Percentiles rank a stretch among this genome's conserved stretches.
Conservation (phyloP, 1,284 basidiomycete species). For the Ceratobasidium sp. region DNA sequence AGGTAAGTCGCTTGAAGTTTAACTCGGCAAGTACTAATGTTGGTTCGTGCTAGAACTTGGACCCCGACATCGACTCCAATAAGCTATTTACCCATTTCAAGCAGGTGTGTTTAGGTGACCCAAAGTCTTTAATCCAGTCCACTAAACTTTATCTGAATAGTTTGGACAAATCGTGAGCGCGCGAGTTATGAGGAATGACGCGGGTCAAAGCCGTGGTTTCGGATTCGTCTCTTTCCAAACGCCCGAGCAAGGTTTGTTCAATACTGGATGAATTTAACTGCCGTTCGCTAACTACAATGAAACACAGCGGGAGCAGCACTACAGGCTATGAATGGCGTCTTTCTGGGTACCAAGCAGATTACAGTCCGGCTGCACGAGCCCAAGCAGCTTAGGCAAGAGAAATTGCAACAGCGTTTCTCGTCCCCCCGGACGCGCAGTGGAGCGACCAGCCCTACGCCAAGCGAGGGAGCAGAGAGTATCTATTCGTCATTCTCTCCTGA, state of each 20-base stretch:
- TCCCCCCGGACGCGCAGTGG: slow-evolving; percentile 72
- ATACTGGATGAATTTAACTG: not conserved
- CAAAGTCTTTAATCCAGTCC: not conserved
- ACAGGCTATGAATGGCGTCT: slow-evolving; percentile 77
- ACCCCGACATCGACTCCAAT: slow-evolving; percentile 82
- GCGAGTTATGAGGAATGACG: slow-evolving; percentile 90
- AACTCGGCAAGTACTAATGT: not conserved
- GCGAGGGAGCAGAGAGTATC: slow-evolving; percentile 71
- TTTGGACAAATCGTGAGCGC: slow-evolving; percentile 89
- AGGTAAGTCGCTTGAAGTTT: slow-evolving; percentile 57
- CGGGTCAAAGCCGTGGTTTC: slow-evolving; percentile 84
- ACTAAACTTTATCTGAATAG: slow-evolving; percentile 52
- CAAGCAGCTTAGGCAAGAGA: slow-evolving; percentile 85
- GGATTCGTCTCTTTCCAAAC: slow-evolving; percentile 93
- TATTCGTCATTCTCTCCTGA: slow-evolving; percentile 62
- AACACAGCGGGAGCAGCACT: slow-evolving; percentile 69
- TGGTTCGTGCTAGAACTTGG: slow-evolving; percentile 68
- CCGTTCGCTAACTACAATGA: not conserved
- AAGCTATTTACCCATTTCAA: slow-evolving; percentile 81
- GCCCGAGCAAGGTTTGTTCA: slow-evolving; percentile 74
- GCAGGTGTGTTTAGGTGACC: slow-evolving; percentile 58
- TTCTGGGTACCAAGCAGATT: slow-evolving; percentile 75
- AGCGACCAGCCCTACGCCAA: slow-evolving; percentile 78
- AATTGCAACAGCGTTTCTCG: slow-evolving; percentile 77
- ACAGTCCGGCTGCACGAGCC: slow-evolving; percentile 89